Evolutionary conservation across 768 basidiomycete species (phyloP).

Genomic region (Lactarius deliciosus): DNA sequence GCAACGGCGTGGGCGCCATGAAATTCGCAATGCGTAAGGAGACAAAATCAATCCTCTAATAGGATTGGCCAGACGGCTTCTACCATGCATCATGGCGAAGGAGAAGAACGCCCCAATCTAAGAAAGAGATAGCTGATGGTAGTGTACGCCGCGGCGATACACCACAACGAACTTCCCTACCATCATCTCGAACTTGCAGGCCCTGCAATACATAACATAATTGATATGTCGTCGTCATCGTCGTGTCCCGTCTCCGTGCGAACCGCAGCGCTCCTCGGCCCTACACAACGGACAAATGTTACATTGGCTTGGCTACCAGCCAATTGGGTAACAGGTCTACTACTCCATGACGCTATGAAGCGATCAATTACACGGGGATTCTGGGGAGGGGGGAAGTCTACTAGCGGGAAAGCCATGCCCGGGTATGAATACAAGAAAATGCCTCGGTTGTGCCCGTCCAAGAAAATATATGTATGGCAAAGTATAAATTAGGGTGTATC

Average conservation of each 20-base stretch:
- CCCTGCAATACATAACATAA: neutral
- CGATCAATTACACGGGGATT: slow-evolving; percentile 1
- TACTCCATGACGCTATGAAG: neutral
- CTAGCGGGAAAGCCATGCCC: neutral
- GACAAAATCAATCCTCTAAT: neutral
- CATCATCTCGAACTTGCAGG: neutral
- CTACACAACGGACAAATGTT: neutral
- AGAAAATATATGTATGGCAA: neutral
- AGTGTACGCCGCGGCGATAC: neutral
- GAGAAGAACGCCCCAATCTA: neutral
- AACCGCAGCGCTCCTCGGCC: neutral
- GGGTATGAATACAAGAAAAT: slow-evolving; percentile 6
- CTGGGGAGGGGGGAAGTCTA: neutral
- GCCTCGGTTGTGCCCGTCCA: neutral
- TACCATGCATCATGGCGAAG: neutral
- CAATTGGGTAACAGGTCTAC: neutral
- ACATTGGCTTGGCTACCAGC: neutral
- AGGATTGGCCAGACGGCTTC: neutral
- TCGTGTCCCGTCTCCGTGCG: neutral
- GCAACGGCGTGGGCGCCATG: neutral
- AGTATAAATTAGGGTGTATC: slow-evolving; percentile 2
- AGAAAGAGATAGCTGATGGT: neutral
- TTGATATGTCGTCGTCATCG: neutral
- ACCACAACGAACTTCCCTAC: too few species aligned
- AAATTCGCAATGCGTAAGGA: neutral